Percentiles rank a stretch among this genome's conserved stretches.
phyloP scores from a whole-genome alignment of 371 early-diverging fungal genomes.

The Rhizopus arrhizus region DNA sequence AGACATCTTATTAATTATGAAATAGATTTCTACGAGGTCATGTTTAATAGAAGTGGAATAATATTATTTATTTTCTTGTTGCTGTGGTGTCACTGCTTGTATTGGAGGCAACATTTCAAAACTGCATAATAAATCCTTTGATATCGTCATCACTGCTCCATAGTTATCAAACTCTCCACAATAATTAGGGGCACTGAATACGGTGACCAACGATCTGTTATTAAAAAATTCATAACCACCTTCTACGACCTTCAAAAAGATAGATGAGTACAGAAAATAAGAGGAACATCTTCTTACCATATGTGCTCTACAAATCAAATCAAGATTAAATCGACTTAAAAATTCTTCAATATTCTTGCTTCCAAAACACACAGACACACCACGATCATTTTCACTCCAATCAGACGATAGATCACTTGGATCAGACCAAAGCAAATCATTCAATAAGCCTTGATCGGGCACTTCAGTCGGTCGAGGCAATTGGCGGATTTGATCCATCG shows the following conservation, averaged over 20 bases:
- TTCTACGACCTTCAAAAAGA: conserved; percentile 77
- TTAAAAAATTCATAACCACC: conserved; percentile 99
- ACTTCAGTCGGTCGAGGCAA: conserved; percentile 91
- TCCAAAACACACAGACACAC: conserved; percentile 95
- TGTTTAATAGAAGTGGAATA: conserved; percentile 11
- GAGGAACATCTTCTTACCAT: conserved; percentile 49
- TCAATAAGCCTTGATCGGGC: conserved; percentile 87
- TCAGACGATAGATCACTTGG: conserved; percentile 73
- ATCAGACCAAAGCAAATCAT: conserved; percentile 91
- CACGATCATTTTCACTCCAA: conserved; percentile 98
- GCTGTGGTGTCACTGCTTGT: conserved; percentile 8
- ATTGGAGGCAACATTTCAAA: conserved; percentile 58
- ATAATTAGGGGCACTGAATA: conserved; percentile 98
- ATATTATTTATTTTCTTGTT: conserved; percentile 14
- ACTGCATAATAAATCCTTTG: conserved; percentile 86
- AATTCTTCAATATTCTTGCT: conserved; percentile 83
- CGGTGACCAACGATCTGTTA: conserved; percentile 90
- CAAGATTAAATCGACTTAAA: conserved; percentile 82
- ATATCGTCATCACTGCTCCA: conserved; percentile 93
- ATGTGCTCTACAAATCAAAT: conserved; percentile 94
- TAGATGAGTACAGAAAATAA: not conserved
- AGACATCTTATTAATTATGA: not conserved
- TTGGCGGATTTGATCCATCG: conserved; percentile 87
- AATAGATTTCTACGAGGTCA: not conserved
- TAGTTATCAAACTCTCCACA: conserved; percentile 98